These are phyloP conservation scores for Tetraselmis striata DNA, from an alignment of 139 green algal genomes.

Conservation along the genomic window DNA sequence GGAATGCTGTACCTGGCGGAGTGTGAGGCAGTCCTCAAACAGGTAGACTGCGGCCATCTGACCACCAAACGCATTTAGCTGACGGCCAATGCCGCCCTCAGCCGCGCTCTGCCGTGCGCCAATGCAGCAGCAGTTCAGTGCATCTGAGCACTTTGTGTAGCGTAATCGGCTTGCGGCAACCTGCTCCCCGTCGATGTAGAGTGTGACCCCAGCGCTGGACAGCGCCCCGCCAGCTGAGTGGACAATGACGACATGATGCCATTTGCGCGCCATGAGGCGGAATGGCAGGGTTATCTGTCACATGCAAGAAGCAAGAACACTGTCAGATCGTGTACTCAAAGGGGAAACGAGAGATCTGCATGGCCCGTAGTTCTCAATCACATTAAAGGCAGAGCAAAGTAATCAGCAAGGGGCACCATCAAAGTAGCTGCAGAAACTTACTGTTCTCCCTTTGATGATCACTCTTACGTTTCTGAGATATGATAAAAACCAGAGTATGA, in stretches of 20 bases:
- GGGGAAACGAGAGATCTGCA: too few relatives aligned
- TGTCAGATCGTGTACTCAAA: too few relatives aligned
- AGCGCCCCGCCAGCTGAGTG: slow-evolving; percentile 33
- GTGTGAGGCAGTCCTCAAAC: slow-evolving; percentile 30
- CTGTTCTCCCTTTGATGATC: too few relatives aligned
- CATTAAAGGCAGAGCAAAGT: too few relatives aligned
- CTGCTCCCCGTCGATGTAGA: slow-evolving; percentile 32
- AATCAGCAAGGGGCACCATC: too few relatives aligned
- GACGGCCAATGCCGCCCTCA: slow-evolving; percentile 10
- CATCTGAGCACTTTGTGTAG: slow-evolving; percentile 30
- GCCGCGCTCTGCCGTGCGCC: slow-evolving; percentile 10
- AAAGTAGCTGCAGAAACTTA: too few relatives aligned
- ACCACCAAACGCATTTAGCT: slow-evolving; percentile 27
- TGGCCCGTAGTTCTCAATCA: too few relatives aligned
- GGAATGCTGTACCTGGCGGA: slow-evolving; percentile 12
- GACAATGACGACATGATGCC: slow-evolving; percentile 34
- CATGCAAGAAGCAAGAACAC: too few relatives aligned
- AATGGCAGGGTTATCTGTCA: slow-evolving; percentile 15
- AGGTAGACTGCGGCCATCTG: slow-evolving; percentile 38
- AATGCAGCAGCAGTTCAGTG: slow-evolving; percentile 32
- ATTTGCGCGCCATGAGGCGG: slow-evolving; percentile 18
- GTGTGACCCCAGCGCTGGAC: neutral
- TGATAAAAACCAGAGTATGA: too few relatives aligned
- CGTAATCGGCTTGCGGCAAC: slow-evolving; percentile 10
- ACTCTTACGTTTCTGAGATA: too few relatives aligned